Conservation (phyloP, 2,329 filamentous ascomycete genomes). For the Fusarium papillatum region DNA sequence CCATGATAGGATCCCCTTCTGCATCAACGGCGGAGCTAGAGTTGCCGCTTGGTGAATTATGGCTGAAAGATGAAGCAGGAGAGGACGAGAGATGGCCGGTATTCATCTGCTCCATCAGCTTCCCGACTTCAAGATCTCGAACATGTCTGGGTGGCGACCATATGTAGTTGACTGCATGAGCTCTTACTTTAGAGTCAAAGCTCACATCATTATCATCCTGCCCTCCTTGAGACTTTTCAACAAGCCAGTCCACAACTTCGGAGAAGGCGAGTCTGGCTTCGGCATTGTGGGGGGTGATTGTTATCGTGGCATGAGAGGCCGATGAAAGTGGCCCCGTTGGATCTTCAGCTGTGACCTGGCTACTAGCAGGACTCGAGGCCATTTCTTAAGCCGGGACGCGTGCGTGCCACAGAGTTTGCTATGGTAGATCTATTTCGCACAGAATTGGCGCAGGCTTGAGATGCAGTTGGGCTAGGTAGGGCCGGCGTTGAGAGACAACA, state of each 20-base stretch:
- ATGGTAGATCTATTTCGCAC: too few species aligned
- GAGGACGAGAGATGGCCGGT: background rate
- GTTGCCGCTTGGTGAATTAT: too few species aligned
- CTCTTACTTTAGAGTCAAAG: background rate
- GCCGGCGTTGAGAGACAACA: too few species aligned
- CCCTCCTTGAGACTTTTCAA: background rate
- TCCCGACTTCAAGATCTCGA: background rate
- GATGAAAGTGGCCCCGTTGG: background rate
- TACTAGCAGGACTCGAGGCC: background rate
- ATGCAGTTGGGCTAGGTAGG: too few species aligned
- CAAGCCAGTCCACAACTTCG: background rate
- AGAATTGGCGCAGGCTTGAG: too few species aligned
- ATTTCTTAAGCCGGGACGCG: too few species aligned
- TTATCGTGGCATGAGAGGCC: background rate
- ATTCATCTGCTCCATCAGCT: background rate
- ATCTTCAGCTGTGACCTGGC: background rate
- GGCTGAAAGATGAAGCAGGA: background rate
- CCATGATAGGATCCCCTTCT: too few species aligned
- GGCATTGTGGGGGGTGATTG: background rate
- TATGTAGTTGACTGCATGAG: background rate
- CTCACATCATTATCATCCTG: background rate
- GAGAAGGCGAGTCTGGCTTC: background rate
- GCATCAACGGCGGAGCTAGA: too few species aligned
- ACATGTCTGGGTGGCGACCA: background rate
- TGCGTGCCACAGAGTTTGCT: too few species aligned